A percentile compares a stretch with the other conserved stretches of the same genome.
These are phyloP conservation scores for Rubroshorea leprosula DNA, from an alignment of 345 rosid species.

Conservation along the genomic window DNA sequence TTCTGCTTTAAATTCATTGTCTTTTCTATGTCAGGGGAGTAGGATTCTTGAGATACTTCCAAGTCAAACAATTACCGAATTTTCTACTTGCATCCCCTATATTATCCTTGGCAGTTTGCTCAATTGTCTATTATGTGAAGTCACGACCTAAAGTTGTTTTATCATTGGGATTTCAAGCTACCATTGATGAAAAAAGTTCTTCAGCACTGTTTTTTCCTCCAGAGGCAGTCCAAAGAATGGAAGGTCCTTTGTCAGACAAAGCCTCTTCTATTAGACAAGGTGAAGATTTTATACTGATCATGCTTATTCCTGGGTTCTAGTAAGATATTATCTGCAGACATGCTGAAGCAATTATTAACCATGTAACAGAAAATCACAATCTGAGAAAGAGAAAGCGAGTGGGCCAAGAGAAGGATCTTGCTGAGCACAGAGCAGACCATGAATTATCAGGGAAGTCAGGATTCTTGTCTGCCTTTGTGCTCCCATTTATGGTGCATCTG, in stretches of 20 bases:
- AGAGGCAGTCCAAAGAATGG: conserved; percentile 17
- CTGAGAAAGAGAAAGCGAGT: conserved; percentile 50
- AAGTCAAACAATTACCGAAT: conserved; percentile 81
- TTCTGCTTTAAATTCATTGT: conserved; percentile 6
- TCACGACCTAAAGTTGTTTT: conserved; percentile 40
- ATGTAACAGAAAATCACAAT: conserved; percentile 36
- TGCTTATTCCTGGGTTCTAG: not conserved
- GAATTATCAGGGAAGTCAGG: conserved; percentile 30
- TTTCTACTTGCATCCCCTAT: conserved; percentile 94
- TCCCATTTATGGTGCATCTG: conserved; percentile 68
- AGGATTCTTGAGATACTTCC: conserved; percentile 87
- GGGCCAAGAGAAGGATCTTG: conserved; percentile 21
- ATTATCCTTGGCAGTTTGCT: conserved; percentile 60
- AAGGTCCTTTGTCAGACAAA: conserved; percentile 17
- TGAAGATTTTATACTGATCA: conserved; percentile 8
- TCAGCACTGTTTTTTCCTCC: conserved; percentile 27
- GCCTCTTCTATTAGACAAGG: conserved; percentile 24
- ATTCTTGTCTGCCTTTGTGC: conserved; percentile 39
- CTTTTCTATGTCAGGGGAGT: conserved; percentile 58
- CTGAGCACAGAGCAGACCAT: conserved; percentile 13
- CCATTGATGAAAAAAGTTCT: conserved; percentile 35
- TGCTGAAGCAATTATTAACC: conserved; percentile 6
- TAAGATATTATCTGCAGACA: not conserved
- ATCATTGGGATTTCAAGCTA: conserved; percentile 64
- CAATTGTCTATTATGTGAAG: conserved; percentile 50